Evolutionary conservation across 352 stramenopile species (phyloP).

Genomic region (Aphanomyces astaci): DNA sequence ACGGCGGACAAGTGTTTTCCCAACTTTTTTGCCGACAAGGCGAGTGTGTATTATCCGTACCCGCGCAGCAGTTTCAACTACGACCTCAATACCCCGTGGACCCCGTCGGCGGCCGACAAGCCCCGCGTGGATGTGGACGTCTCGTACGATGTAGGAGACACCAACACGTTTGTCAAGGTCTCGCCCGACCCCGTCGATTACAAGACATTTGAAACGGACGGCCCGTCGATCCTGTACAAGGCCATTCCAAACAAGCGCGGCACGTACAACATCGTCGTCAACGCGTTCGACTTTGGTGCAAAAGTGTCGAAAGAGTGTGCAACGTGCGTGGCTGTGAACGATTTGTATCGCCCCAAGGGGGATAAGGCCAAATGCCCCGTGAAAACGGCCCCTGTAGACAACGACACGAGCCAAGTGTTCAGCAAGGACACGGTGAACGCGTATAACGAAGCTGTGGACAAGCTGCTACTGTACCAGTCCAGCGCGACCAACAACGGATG

Average conservation of each 20-base stretch:
- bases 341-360: not conserved
- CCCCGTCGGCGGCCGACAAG: not conserved
- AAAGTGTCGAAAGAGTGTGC: not conserved
- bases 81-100: not conserved
- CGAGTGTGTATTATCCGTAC: not conserved
- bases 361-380: not conserved
- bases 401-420: not conserved
- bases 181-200: not conserved
- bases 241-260: not conserved
- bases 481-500: conserved; percentile 3
- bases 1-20: not conserved
- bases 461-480: not conserved
- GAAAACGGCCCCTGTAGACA: not conserved
- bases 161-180: not conserved
- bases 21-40: not conserved
- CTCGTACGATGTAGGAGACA: not conserved
- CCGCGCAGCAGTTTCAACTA: conserved; percentile 11
- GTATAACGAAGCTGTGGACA: not conserved
- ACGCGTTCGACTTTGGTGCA: not conserved
- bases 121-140: not conserved
- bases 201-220: not conserved
- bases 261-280: not conserved
- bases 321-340: not conserved
- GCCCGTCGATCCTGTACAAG: not conserved
- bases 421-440: not conserved